Base-by-base conservation (phyloP, 2,329 filamentous ascomycete species). In the Mollisiaceae sp. region DNA sequence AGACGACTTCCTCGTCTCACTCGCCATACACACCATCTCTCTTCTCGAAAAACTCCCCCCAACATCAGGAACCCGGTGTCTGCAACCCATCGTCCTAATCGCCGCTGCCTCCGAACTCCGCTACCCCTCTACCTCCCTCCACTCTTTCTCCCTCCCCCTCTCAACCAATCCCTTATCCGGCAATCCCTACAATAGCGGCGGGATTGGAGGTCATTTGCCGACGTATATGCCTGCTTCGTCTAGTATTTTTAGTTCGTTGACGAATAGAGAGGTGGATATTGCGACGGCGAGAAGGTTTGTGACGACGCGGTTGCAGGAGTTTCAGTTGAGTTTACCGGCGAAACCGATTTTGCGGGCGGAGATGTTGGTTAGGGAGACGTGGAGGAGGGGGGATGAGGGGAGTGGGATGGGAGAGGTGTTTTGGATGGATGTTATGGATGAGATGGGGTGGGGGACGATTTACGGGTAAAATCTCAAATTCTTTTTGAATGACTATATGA, bases 351-450 rank as follows among this genome's bases (percentile, higher is more conserved):
- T 66, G 2, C 69, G 68, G 41, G 73, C 70, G 1, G 47, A 71
- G n/a, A 61, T 57, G 35, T 56, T 75, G 36, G 67, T 74, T 24
- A 57, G 71, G 54, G 73, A 75, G 68, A 73, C 70, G 24, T 74
- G 72, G 73, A 65, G 64, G 5, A 69, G 71, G 47, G 66, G 65
- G 14, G 71, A 72, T 66, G 36, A 65, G 20, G 71, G 70, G 24
- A 69, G 70, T 64, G 32, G 63, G n/a, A 70, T 68, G 27, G 62
- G 67, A 54, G 71, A 70, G 18, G 66, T 70, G 4, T 73, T 67
- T 60, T 74, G 72, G 72, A 73, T 72, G 67, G 71, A 72, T 68
- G 66, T 73, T 63, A 71, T 71, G 68, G 67, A 69, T 52, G 67
- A 69, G 58, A 67, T 69, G 66, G 70, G 71, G 3, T 67, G 61